phyloP scores from a whole-genome alignment of 495 filamentous ascomycete genomes.

The Emericellopsis terricola region DNA sequence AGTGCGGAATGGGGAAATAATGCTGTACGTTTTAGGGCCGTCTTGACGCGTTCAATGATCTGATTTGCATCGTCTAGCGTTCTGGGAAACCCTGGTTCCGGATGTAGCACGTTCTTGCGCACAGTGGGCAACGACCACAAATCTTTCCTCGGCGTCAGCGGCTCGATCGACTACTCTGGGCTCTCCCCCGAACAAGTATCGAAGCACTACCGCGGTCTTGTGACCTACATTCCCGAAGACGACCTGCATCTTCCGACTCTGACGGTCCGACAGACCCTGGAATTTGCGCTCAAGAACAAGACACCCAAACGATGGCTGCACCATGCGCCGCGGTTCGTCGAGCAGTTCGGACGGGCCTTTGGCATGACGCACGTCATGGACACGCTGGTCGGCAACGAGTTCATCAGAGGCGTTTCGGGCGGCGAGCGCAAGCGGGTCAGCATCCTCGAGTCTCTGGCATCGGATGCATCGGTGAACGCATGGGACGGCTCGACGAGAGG shows the following conservation, averaged over 20 bases:
- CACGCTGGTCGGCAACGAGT: slow-evolving; percentile 63
- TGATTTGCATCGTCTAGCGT: no score
- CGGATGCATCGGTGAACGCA: slow-evolving; percentile 14
- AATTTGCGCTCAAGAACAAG: slow-evolving; percentile 5
- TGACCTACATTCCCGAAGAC: slow-evolving; percentile 51
- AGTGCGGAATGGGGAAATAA: slow-evolving; percentile 28
- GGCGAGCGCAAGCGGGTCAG: slow-evolving; percentile 28
- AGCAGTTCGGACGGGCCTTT: slow-evolving; percentile 33
- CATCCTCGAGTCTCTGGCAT: slow-evolving; percentile 19
- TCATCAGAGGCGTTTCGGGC: slow-evolving; percentile 45
- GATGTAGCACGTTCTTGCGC: slow-evolving; percentile 57
- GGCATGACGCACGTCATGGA: slow-evolving; percentile 54
- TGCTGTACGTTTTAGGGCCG: no score
- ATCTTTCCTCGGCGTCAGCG: slow-evolving; percentile 36
- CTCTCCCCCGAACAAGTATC: slow-evolving; percentile 29
- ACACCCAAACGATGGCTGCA: not conserved
- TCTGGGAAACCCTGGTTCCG: slow-evolving; percentile 51
- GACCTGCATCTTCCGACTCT: slow-evolving; percentile 62
- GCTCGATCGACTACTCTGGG: slow-evolving; percentile 46
- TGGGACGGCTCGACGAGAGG: slow-evolving; percentile 34
- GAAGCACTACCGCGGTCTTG: slow-evolving; percentile 18
- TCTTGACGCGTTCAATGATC: no score
- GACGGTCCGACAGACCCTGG: slow-evolving; percentile 47
- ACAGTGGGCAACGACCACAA: slow-evolving; percentile 38
- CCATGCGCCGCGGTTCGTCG: not conserved